Base-by-base conservation (phyloP, 176 grass and related monocot genomes). In the Metroxylon sagu region DNA sequence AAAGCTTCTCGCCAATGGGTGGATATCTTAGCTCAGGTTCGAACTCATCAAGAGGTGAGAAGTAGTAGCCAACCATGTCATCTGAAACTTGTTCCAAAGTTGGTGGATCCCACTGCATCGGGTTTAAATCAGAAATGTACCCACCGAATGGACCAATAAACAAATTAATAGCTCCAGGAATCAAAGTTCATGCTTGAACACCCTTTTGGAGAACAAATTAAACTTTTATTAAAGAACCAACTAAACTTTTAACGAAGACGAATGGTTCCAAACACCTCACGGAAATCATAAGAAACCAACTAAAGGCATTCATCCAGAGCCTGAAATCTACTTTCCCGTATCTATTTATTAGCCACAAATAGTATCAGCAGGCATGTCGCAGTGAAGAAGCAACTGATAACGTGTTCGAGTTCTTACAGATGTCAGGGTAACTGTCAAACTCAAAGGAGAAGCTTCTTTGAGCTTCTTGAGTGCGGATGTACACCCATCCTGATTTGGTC, bases 301-400 rank as follows among this genome's bases (percentile, higher is more conserved):
- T 92, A 76, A 83, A 98, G 84, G 58, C 87, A 98, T 77, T 98
- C 84, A 73, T 97, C 93, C 5, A 98, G 71, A 73, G 93, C 88
- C 72, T 98, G 87, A 71, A 83, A 92, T 71, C 93, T 88, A 67
- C 87, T 87, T 80, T 98, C 84, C 3, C 84, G 68, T 83, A 98
- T 83, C 93, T 98, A 81, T 29, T 61, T 26, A 19, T 56, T 27
- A 39, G 19, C 25, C 59, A 80, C n/a, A 70, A 27, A n/a, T 14
- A 31, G 60, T 62, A 29, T 75, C 57, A 83, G 68, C 4, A 16
- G 58, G 54, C 43, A 61, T 48, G 29, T 68, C 51, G 25, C 39
- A 31, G 2, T 28, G 12, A 57, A 75, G 56, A 52, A 74, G 18
- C 25, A 73, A 54, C n/a, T 19, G 19, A 55, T 39, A 39, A 39